Conservation (phyloP, 1,284 basidiomycete genomes). For the Vanrija sp. region DNA sequence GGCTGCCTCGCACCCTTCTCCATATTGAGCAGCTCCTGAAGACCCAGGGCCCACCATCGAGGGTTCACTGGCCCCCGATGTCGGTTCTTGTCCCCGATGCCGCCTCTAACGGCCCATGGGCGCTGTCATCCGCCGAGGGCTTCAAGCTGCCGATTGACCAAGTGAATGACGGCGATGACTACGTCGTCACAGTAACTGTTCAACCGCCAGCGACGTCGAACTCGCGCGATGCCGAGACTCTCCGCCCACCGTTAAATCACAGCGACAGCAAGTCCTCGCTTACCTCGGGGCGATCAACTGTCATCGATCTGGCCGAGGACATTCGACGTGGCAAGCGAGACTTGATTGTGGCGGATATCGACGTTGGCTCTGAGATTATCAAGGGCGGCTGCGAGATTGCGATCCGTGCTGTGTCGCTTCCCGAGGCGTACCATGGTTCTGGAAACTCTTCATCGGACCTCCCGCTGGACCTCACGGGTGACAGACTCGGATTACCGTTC, state of each 20-base stretch:
- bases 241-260: conserved; percentile 28
- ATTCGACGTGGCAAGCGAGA: conserved; percentile 37
- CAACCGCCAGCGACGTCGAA: conserved; percentile 22
- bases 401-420: conserved; percentile 34
- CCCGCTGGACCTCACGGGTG: conserved; percentile 24
- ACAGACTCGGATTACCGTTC: conserved; percentile 40
- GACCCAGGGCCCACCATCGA: conserved; percentile 56
- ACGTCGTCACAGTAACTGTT: conserved; percentile 33
- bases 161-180: conserved; percentile 30
- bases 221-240: conserved; percentile 6
- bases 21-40: conserved; percentile 68
- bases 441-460: conserved; percentile 13
- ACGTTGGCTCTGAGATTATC: conserved; percentile 29
- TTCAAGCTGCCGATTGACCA: conserved; percentile 32
- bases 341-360: conserved; percentile 36
- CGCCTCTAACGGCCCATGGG: conserved; percentile 28
- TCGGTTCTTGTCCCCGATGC: conserved; percentile 31
- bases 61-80: conserved; percentile 61
- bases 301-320: conserved; percentile 40
- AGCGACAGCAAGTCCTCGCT: conserved; percentile 30
- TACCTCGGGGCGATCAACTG: conserved; percentile 31
- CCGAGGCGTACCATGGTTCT: conserved; percentile 24
- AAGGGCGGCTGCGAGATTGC: conserved; percentile 38
- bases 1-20: conserved; percentile 63
- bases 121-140: conserved; percentile 30